Percentiles rank a stretch among this genome's conserved stretches.
These are phyloP conservation scores for Sindora glabra DNA, from an alignment of 306 rosid genomes.

Conservation along the genomic window DNA sequence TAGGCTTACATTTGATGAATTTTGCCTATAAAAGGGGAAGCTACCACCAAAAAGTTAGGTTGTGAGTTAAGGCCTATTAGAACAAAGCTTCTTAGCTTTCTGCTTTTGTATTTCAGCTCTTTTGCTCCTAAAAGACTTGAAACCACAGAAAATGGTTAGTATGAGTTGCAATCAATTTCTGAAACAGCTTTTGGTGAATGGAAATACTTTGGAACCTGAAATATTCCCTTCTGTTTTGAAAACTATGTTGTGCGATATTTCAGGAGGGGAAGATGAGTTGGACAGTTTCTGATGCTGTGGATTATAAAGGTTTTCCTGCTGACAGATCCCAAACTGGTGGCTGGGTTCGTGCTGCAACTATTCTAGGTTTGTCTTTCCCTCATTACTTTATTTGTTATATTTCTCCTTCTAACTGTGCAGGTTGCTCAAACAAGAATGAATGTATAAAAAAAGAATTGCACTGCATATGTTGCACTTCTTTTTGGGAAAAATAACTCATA, in stretches of 20 bases:
- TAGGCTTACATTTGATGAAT: constrained; percentile 4
- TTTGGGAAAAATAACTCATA: too few species aligned
- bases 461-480: too few species aligned
- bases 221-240: not conserved
- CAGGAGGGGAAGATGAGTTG: constrained; percentile 70
- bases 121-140: not conserved
- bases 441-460: too few species aligned
- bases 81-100: constrained; percentile 15
- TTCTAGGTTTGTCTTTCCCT: constrained; percentile 50
- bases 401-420: not conserved
- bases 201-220: constrained; percentile 1
- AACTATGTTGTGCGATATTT: not conserved
- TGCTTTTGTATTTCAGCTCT: not conserved
- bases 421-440: not conserved
- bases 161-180: not conserved
- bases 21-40: constrained; percentile 53
- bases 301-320: constrained; percentile 72
- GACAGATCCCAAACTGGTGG: constrained; percentile 81
- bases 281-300: constrained; percentile 65
- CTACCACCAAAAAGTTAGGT: constrained; percentile 23
- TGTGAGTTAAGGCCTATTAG: constrained; percentile 18
- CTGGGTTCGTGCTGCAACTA: constrained; percentile 74
- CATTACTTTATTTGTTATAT: not conserved
- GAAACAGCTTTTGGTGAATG: not conserved
- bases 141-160: constrained; percentile 33